These are phyloP conservation scores for Aspergillus panamensis DNA, from an alignment of 495 filamentous ascomycete genomes.

Conservation along the genomic window DNA sequence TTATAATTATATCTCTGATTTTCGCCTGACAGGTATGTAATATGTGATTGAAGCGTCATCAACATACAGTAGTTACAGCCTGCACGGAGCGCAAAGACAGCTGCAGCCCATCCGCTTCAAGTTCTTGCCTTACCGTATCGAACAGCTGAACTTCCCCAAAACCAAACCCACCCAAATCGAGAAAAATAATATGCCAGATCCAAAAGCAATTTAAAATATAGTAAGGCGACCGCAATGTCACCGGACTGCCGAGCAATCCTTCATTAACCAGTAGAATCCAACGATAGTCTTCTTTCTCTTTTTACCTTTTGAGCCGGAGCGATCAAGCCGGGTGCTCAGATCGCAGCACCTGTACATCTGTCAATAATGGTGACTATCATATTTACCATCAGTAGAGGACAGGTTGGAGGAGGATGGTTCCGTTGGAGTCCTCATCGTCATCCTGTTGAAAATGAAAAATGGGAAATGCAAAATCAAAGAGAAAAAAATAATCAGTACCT, in stretches of 20 bases:
- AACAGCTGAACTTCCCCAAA: not conserved
- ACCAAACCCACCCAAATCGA: not conserved
- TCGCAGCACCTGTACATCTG: not conserved
- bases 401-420: too few species aligned
- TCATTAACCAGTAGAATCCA: slow-evolving; percentile 3
- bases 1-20: too few species aligned
- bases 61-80: too few species aligned
- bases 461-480: too few species aligned
- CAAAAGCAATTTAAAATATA: not conserved
- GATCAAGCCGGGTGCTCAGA: slow-evolving; percentile 17
- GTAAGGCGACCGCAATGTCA: not conserved
- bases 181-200: not conserved
- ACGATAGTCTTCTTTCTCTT: not conserved
- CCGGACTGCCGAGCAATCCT: slow-evolving; percentile 4
- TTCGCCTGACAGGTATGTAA: too few species aligned
- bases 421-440: too few species aligned
- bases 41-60: too few species aligned
- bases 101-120: not conserved
- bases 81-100: too few species aligned
- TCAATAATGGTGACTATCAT: too few species aligned
- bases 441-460: too few species aligned
- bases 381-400: too few species aligned
- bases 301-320: not conserved
- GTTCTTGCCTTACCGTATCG: not conserved
- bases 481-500: not conserved